These are phyloP conservation scores for Hevea brasiliensis DNA, from an alignment of 345 rosid species.

Conservation along the genomic window DNA sequence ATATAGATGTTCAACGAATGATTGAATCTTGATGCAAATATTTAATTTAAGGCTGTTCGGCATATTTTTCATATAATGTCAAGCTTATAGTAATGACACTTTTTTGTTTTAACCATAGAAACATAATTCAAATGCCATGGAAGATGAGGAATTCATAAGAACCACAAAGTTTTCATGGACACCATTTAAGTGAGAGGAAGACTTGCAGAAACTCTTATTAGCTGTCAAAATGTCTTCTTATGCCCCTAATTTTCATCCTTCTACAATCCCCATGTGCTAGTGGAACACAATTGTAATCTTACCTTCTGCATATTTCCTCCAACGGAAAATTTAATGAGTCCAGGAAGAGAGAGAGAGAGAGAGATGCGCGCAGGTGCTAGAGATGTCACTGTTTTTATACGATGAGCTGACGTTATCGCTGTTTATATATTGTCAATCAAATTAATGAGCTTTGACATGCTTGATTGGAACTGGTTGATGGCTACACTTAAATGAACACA, in stretches of 20 bases:
- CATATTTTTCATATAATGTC: too few relatives aligned
- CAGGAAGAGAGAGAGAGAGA: too few relatives aligned
- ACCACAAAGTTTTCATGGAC: conserved; percentile 36
- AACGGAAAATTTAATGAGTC: neutral
- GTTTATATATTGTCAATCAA: neutral
- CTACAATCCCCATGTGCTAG: conserved; percentile 28
- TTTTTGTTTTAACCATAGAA: neutral
- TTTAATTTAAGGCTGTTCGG: too few relatives aligned
- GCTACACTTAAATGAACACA: neutral
- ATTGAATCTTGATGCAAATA: too few relatives aligned
- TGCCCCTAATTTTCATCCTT: conserved; percentile 17
- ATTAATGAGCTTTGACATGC: neutral
- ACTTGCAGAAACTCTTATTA: conserved; percentile 21
- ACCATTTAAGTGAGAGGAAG: conserved; percentile 1
- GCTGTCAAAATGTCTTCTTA: conserved; percentile 50
- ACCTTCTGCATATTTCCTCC: neutral
- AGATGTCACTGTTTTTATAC: neutral
- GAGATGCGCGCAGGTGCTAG: too few relatives aligned
- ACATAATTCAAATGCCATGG: conserved; percentile 13
- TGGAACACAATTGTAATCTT: conserved; percentile 23
- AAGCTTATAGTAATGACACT: neutral
- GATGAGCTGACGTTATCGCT: too few relatives aligned
- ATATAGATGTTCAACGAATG: too few relatives aligned
- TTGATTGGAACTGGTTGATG: neutral
- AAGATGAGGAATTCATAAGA: conserved; percentile 34